phyloP scores from a whole-genome alignment of 2,329 filamentous ascomycete species.

The Xylaria sp. region DNA sequence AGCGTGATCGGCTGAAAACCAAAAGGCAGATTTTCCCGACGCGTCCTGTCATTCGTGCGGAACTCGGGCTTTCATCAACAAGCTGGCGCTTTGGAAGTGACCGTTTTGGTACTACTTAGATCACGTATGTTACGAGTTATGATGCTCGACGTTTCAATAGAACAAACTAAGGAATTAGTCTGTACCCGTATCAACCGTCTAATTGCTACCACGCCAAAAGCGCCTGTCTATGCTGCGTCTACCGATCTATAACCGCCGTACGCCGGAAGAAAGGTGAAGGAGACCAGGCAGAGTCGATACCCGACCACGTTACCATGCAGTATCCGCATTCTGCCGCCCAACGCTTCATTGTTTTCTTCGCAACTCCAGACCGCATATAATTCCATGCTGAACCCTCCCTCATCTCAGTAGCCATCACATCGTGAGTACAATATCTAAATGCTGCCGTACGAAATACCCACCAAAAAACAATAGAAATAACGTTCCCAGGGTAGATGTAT shows the following conservation, averaged over 20 bases:
- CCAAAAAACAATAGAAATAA: slow-evolving; percentile 4
- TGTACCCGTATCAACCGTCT: slow-evolving; percentile 28
- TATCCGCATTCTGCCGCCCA: slow-evolving; percentile 9
- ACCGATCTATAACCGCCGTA: slow-evolving; percentile 19
- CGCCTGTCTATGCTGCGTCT: slow-evolving; percentile 30
- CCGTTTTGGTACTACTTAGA: slow-evolving; percentile 30
- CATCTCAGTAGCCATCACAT: slow-evolving; percentile 24
- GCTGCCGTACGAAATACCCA: slow-evolving; percentile 22
- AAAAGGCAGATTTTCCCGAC: slow-evolving; percentile 8
- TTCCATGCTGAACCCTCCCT: slow-evolving; percentile 4
- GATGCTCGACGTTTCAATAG: slow-evolving; percentile 26
- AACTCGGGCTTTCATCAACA: slow-evolving; percentile 1
- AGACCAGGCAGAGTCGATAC: slow-evolving; percentile 14
- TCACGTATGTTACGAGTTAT: slow-evolving; percentile 34
- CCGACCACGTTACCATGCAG: slow-evolving; percentile 1
- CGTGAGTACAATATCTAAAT: slow-evolving; percentile 21
- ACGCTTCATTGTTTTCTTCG: slow-evolving; percentile 15
- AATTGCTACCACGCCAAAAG: slow-evolving; percentile 33
- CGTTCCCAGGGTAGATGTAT: not conserved
- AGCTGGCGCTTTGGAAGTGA: slow-evolving; percentile 10
- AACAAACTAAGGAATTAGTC: slow-evolving; percentile 24
- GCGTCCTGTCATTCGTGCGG: slow-evolving; percentile 4
- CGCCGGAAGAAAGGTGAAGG: slow-evolving; percentile 14
- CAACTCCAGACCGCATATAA: slow-evolving; percentile 30
- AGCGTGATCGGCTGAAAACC: not conserved